A percentile compares a stretch with the other conserved stretches of the same genome.
Conservation (phyloP, 2,329 filamentous ascomycete genomes). For the Diaporthe citriasiana region DNA sequence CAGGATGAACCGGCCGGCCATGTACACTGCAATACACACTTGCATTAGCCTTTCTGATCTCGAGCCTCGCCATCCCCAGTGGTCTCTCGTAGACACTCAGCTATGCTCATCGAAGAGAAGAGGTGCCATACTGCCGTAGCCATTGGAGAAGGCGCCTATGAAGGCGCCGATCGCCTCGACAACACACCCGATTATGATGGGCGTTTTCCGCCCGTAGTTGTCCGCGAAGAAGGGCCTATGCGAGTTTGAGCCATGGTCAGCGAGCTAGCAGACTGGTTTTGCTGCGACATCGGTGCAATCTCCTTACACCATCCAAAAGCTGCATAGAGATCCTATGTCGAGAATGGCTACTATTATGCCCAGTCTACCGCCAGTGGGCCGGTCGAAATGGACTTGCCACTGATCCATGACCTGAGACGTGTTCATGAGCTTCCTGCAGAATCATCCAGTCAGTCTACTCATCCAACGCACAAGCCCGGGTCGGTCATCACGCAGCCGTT, state of each 20-base stretch:
- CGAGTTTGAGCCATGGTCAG: background rate
- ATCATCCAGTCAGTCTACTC: slow-evolving; percentile 53
- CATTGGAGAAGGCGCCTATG: slow-evolving; percentile 58
- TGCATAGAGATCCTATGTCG: slow-evolving; percentile 64
- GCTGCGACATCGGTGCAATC: background rate
- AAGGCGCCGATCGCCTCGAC: slow-evolving; percentile 62
- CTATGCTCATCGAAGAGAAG: background rate
- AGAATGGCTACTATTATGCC: slow-evolving; percentile 67
- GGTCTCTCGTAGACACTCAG: background rate
- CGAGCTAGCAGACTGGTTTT: background rate
- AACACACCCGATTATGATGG: slow-evolving; percentile 59
- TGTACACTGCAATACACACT: slow-evolving; percentile 61
- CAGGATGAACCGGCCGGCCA: slow-evolving; percentile 72
- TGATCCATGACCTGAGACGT: slow-evolving; percentile 69
- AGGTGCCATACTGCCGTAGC: slow-evolving; percentile 57
- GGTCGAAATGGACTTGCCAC: slow-evolving; percentile 66
- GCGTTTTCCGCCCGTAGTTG: slow-evolving; percentile 57
- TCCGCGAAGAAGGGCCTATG: slow-evolving; percentile 60
- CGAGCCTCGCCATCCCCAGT: background rate
- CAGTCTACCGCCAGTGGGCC: slow-evolving; percentile 58
- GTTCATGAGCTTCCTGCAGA: slow-evolving; percentile 62
- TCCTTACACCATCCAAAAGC: slow-evolving; percentile 55
- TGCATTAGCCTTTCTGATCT: background rate
- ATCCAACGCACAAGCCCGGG: slow-evolving; percentile 43
- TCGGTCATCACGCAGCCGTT: background rate